These are phyloP conservation scores for Backusella liffmaniae DNA, from an alignment of 192 early-diverging fungal species.

Conservation along the genomic window DNA sequence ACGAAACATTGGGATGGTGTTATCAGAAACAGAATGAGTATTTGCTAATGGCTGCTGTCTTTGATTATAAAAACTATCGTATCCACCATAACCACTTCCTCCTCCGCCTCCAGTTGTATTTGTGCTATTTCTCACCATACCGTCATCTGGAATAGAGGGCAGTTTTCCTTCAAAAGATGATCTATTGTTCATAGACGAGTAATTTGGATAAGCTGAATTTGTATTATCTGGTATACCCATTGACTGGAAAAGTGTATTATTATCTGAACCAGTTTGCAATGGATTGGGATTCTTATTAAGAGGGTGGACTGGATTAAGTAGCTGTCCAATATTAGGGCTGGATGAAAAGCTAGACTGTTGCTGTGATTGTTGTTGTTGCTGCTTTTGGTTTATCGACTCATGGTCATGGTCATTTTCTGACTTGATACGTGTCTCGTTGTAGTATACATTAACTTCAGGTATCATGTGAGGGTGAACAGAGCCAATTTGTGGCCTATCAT, in stretches of 20 bases:
- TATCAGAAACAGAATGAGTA: constrained; percentile 7
- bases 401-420: not conserved
- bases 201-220: not conserved
- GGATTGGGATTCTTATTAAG: constrained; percentile 5
- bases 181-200: not conserved
- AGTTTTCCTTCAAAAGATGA: not conserved
- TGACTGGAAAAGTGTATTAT: not conserved
- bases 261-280: not conserved
- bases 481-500: not conserved
- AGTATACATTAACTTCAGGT: constrained; percentile 8
- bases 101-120: constrained; percentile 8
- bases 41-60: constrained; percentile 2
- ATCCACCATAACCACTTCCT: not conserved
- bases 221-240: constrained; percentile 11
- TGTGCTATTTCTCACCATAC: not conserved
- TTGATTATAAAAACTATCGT: not conserved
- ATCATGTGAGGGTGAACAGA: constrained; percentile 24
- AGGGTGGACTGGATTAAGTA: constrained; percentile 33
- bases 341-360: constrained; percentile 14
- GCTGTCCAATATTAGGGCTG: constrained; percentile 28
- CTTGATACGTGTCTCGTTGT: not conserved
- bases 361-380: constrained; percentile 6
- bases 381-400: not conserved
- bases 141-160: constrained; percentile 9
- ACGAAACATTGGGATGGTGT: constrained; percentile 9